A percentile compares a stretch with the other conserved stretches of the same genome.
Evolutionary conservation across 306 rosid genomes (phyloP).

Genomic region (Canavalia gladiata): DNA sequence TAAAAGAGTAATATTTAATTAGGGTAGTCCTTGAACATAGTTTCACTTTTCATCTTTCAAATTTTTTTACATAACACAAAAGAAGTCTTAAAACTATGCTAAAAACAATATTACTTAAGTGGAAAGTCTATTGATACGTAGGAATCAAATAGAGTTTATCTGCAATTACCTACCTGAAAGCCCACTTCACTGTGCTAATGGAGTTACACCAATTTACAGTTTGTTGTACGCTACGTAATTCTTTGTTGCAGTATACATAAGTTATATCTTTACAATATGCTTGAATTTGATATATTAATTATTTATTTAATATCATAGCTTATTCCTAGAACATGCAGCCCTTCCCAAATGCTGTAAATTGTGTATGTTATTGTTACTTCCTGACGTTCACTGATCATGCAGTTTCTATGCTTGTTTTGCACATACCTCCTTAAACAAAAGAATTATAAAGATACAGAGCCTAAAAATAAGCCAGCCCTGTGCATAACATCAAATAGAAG

Average conservation of each 20-base stretch:
- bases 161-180: neutral
- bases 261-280: neutral
- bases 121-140: constrained; percentile 12
- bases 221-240: constrained; percentile 7
- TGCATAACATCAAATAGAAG: neutral
- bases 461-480: neutral
- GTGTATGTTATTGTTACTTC: neutral
- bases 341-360: constrained; percentile 2
- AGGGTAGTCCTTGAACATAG: neutral
- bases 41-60: constrained; percentile 20
- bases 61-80: neutral
- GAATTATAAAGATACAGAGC: neutral
- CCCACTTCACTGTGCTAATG: neutral
- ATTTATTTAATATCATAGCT: neutral
- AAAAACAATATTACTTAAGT: neutral
- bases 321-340: constrained; percentile 1
- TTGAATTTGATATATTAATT: constrained; percentile 17
- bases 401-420: neutral
- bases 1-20: neutral
- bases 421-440: neutral
- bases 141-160: constrained; percentile 4
- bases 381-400: neutral
- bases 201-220: neutral
- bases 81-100: neutral
- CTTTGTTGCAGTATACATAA: neutral